phyloP scores from a whole-genome alignment of 768 basidiomycete genomes.

The Suillus decipiens region DNA sequence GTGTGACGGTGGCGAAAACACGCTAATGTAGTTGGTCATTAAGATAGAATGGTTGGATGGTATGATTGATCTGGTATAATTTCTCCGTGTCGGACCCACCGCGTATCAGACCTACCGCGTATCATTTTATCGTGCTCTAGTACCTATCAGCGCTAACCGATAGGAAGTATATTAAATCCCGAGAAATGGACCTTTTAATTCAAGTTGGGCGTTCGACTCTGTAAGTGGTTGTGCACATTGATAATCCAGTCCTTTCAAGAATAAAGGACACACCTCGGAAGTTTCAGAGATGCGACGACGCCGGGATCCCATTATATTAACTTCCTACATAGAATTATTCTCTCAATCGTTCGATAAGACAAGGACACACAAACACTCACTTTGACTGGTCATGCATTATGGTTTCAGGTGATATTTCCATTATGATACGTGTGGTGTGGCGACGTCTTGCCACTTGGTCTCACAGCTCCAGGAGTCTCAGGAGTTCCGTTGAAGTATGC shows the following conservation, averaged over 20 bases:
- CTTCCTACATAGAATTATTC: no score
- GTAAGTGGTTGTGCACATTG: background rate
- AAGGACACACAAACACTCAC: background rate
- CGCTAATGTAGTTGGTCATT: no score
- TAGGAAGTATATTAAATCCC: background rate
- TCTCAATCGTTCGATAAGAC: no score
- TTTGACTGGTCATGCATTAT: background rate
- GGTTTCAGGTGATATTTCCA: background rate
- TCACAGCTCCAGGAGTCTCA: background rate
- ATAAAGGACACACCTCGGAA: no score
- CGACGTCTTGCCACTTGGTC: background rate
- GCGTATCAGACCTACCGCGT: background rate
- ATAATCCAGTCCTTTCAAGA: background rate
- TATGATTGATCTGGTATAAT: background rate
- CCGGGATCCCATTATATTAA: no score
- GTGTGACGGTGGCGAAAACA: background rate
- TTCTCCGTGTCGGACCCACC: background rate
- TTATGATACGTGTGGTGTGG: background rate
- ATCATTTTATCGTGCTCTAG: background rate
- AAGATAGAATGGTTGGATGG: background rate
- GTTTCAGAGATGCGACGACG: no score
- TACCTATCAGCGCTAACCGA: background rate
- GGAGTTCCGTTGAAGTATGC: no score
- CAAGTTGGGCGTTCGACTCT: background rate
- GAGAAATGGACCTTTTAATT: background rate